Conservation (phyloP, 1,284 basidiomycete genomes). For the Pseudozyma flocculosa region DNA sequence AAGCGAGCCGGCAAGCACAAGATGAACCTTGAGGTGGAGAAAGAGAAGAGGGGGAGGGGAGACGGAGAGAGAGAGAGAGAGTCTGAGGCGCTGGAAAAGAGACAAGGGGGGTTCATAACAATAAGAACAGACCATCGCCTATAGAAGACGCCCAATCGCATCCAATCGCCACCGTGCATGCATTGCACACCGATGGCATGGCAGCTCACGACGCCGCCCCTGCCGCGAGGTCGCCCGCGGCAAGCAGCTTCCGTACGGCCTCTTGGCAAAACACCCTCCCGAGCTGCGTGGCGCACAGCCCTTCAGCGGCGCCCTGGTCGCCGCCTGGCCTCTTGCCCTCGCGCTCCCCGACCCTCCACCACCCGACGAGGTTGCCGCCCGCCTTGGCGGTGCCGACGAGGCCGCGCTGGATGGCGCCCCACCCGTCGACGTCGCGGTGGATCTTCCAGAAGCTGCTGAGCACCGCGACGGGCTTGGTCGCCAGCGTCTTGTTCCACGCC, state of each 20-base stretch:
- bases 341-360: constrained; percentile 42
- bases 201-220: too few relatives aligned
- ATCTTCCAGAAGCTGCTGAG: constrained; percentile 45
- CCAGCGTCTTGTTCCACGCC: constrained; percentile 10
- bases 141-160: too few relatives aligned
- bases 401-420: constrained; percentile 31
- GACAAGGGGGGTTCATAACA: too few relatives aligned
- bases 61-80: background rate
- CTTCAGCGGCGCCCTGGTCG: constrained; percentile 32
- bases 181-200: too few relatives aligned
- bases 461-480: constrained; percentile 31
- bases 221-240: constrained; percentile 32
- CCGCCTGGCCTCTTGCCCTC: constrained; percentile 21
- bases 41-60: background rate
- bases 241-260: constrained; percentile 38
- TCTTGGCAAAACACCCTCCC: constrained; percentile 44
- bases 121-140: too few relatives aligned
- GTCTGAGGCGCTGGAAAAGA: too few relatives aligned
- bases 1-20: too few relatives aligned
- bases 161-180: too few relatives aligned
- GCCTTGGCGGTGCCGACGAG: constrained; percentile 22
- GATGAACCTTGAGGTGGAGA: too few relatives aligned
- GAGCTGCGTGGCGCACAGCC: constrained; percentile 33
- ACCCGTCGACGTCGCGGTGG: constrained; percentile 33
- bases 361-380: constrained; percentile 32